phyloP scores from a whole-genome alignment of 192 early-diverging fungal species.

The Rhizophagus sp. region DNA sequence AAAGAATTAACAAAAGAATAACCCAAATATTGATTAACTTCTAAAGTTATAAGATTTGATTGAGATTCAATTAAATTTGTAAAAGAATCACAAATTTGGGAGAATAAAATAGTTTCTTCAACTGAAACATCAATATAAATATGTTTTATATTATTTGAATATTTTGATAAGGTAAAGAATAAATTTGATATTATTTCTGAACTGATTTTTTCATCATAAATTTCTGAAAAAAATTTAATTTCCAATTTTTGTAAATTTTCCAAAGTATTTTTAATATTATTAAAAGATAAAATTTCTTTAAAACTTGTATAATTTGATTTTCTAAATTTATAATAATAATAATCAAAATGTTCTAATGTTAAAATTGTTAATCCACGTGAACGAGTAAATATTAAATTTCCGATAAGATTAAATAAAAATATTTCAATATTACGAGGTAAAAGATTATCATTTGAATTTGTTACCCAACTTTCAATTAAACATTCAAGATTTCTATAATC shows the following conservation, averaged over 20 bases:
- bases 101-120: background rate
- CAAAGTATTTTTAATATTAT: background rate
- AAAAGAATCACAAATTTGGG: background rate
- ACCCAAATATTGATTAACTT: background rate
- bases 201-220: background rate
- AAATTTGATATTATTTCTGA: background rate
- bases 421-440: background rate
- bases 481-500: background rate
- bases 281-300: background rate
- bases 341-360: background rate
- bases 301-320: background rate
- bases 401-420: background rate
- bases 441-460: background rate
- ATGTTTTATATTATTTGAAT: background rate
- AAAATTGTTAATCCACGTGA: background rate
- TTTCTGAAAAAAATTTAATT: background rate
- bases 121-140: background rate
- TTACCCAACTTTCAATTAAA: background rate
- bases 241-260: background rate
- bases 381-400: slow-evolving; percentile 5
- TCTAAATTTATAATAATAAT: background rate
- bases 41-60: background rate
- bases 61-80: background rate
- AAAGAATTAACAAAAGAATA: background rate
- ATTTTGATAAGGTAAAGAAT: background rate